phyloP scores from a whole-genome alignment of 1,284 basidiomycete genomes.

The Cryptococcus sp. region DNA sequence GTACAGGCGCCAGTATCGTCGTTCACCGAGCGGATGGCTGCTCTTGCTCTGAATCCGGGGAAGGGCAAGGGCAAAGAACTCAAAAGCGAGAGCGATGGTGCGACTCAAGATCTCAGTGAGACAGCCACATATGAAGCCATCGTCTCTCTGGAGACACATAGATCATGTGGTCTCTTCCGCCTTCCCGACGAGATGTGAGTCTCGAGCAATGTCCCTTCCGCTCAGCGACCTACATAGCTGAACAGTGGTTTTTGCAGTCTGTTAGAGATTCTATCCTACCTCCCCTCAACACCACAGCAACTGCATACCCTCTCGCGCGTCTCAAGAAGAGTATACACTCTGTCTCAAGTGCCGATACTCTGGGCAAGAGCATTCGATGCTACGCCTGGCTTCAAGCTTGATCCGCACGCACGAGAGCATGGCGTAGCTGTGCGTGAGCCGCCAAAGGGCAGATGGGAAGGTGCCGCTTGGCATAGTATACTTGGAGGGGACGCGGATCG shows the following conservation, averaged over 20 bases:
- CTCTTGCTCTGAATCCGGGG: not conserved
- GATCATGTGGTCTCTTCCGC: not conserved
- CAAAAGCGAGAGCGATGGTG: not conserved
- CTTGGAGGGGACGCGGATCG: conserved; percentile 24
- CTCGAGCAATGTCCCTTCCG: not conserved
- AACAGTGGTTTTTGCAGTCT: conserved; percentile 20
- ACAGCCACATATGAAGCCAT: not conserved
- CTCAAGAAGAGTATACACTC: conserved; percentile 25
- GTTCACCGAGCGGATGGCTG: too few species aligned
- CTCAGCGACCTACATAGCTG: not conserved
- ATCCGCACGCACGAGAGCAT: not conserved
- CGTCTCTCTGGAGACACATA: not conserved
- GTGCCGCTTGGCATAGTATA: too few species aligned
- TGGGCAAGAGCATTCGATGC: conserved; percentile 32
- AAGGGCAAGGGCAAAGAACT: not conserved
- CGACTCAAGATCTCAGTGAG: not conserved
- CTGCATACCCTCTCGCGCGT: conserved; percentile 21
- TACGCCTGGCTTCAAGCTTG: conserved; percentile 19
- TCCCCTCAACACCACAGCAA: conserved; percentile 24
- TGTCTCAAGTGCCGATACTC: conserved; percentile 29
- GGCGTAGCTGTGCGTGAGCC: conserved; percentile 14
- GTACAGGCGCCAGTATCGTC: too few species aligned
- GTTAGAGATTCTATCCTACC: conserved; percentile 26
- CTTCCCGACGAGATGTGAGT: not conserved
- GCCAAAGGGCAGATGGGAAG: conserved; percentile 5